These are phyloP conservation scores for Podosphaera fusca DNA, from an alignment of 2,329 filamentous ascomycete species.

Conservation along the genomic window DNA sequence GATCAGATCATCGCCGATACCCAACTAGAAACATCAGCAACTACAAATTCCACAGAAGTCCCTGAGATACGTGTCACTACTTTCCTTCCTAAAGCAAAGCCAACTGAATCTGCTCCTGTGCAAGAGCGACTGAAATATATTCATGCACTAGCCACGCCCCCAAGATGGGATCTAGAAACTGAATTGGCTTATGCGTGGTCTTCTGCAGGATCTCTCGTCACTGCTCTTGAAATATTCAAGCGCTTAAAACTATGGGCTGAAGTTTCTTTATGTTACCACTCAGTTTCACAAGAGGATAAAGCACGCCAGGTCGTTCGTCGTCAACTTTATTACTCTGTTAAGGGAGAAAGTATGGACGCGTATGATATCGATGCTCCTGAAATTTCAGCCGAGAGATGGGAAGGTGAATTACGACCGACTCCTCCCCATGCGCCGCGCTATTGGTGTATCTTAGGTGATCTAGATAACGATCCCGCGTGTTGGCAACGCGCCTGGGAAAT, in stretches of 20 bases:
- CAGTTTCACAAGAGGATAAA: slow-evolving; percentile 46
- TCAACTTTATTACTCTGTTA: slow-evolving; percentile 50
- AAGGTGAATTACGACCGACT: slow-evolving; percentile 44
- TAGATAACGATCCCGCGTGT: slow-evolving; percentile 49
- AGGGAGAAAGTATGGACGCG: slow-evolving; percentile 17
- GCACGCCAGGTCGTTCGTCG: slow-evolving; percentile 54
- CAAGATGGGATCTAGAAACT: slow-evolving; percentile 81
- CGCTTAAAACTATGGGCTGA: slow-evolving; percentile 85
- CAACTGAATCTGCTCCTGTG: slow-evolving; percentile 55
- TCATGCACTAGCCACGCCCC: slow-evolving; percentile 61
- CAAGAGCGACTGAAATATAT: slow-evolving; percentile 61
- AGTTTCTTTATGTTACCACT: slow-evolving; percentile 53
- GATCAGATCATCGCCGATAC: slow-evolving; percentile 90
- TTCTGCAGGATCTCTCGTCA: slow-evolving; percentile 61
- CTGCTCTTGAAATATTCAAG: slow-evolving; percentile 89
- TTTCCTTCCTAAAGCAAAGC: slow-evolving; percentile 58
- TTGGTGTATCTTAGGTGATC: slow-evolving; percentile 82
- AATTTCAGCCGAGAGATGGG: slow-evolving; percentile 29
- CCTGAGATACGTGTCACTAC: slow-evolving; percentile 35
- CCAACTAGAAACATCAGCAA: slow-evolving; percentile 4
- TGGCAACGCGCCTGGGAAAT: slow-evolving; percentile 79
- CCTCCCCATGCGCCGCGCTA: slow-evolving; percentile 63
- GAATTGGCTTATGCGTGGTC: slow-evolving; percentile 91
- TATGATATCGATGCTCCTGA: slow-evolving; percentile 27
- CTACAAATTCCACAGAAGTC: slow-evolving; percentile 14